A percentile compares a stretch with the other conserved stretches of the same genome.
Conservation (phyloP, 495 filamentous ascomycete species). For the Lasiosphaeria hispida region DNA sequence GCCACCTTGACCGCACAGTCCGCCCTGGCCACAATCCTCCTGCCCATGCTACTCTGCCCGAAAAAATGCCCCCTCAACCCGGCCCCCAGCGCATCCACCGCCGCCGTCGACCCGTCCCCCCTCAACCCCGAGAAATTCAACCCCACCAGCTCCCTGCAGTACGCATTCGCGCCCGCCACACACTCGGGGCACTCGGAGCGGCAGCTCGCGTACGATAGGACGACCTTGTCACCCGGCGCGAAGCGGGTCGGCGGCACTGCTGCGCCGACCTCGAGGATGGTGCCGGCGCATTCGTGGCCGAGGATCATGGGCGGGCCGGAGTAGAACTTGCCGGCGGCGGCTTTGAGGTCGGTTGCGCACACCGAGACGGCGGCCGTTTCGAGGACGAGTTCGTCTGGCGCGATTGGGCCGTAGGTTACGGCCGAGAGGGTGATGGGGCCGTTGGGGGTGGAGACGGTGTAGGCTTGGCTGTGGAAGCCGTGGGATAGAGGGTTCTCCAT, state of each 20-base stretch:
- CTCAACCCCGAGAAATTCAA: slow-evolving; percentile 5
- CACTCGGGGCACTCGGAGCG: slow-evolving; percentile 3
- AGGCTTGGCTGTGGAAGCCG: slow-evolving; percentile 6
- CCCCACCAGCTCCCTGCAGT: not conserved
- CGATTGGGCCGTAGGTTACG: slow-evolving; percentile 12
- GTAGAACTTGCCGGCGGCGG: slow-evolving; percentile 14
- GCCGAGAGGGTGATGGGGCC: slow-evolving; percentile 10
- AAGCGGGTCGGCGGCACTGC: not conserved
- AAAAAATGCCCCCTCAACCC: slow-evolving; percentile 12
- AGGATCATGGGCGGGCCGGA: slow-evolving; percentile 16
- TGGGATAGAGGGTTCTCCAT: no score
- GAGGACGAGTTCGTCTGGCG: slow-evolving; percentile 11
- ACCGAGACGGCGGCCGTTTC: slow-evolving; percentile 6
- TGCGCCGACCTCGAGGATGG: not conserved
- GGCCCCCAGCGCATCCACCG: not conserved
- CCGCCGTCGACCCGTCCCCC: not conserved
- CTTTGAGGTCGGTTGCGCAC: slow-evolving; percentile 20
- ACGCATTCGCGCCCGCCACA: slow-evolving; percentile 7
- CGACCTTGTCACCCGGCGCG: slow-evolving; percentile 13
- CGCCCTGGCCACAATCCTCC: slow-evolving; percentile 12
- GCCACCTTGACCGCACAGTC: slow-evolving; percentile 8
- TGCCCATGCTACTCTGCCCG: slow-evolving; percentile 15
- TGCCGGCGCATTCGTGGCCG: slow-evolving; percentile 18
- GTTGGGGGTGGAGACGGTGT: not conserved
- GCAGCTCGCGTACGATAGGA: slow-evolving; percentile 16